phyloP scores from a whole-genome alignment of 148 eudicot species.

The Dianthus caryophyllus region DNA sequence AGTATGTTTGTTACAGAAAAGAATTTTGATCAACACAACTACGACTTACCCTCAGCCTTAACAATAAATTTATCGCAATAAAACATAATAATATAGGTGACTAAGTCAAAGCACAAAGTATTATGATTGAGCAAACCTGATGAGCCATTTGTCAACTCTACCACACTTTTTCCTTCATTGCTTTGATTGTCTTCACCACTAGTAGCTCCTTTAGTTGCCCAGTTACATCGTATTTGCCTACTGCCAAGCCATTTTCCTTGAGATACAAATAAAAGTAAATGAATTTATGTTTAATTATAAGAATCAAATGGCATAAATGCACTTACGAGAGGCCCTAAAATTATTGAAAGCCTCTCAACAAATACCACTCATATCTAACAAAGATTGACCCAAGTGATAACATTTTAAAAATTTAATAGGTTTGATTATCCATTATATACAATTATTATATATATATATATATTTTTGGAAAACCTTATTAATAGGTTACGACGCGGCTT shows the following conservation, averaged over 20 bases:
- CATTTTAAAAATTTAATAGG: neutral
- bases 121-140: slow-evolving; percentile 51
- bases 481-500: too few species aligned
- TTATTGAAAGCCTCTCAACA: neutral
- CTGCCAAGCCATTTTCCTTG: slow-evolving; percentile 99
- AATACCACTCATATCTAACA: neutral
- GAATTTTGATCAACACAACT: neutral
- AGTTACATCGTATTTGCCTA: slow-evolving; percentile 96
- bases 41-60: neutral
- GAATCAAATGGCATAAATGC: neutral
- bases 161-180: slow-evolving; percentile 79
- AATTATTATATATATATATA: too few species aligned
- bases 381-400: neutral
- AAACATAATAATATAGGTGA: neutral
- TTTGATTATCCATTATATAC: neutral
- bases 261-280: neutral
- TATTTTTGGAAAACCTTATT: too few species aligned
- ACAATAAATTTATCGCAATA: neutral
- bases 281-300: neutral
- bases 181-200: slow-evolving; percentile 69
- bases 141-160: slow-evolving; percentile 79
- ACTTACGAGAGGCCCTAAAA: neutral
- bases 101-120: neutral
- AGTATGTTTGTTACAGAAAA: neutral
- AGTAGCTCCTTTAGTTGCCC: slow-evolving; percentile 97